phyloP scores from a whole-genome alignment of 306 rosid species.

The Acacia crassicarpa region DNA sequence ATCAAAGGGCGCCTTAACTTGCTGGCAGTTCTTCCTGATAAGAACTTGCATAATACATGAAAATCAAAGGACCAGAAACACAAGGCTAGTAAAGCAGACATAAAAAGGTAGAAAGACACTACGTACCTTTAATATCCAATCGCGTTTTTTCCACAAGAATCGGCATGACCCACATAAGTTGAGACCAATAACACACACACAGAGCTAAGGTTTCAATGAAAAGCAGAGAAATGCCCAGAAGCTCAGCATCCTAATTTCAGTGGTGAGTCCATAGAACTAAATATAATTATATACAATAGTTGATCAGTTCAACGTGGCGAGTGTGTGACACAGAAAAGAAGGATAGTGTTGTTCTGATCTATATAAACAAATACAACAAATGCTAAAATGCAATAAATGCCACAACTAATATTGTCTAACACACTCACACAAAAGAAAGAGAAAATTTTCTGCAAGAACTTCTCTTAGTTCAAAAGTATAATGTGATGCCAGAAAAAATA shows the following conservation, averaged over 20 bases:
- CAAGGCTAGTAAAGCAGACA: slow-evolving; percentile 19
- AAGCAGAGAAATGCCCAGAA: background rate
- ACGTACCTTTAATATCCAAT: slow-evolving; percentile 29
- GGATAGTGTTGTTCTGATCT: background rate
- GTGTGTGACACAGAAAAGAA: background rate
- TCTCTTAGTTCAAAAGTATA: slow-evolving; percentile 42
- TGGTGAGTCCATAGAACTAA: background rate
- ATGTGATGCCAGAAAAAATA: slow-evolving; percentile 30
- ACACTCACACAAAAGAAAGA: background rate
- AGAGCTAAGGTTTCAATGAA: background rate
- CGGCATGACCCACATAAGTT: slow-evolving; percentile 17
- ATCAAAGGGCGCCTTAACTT: background rate
- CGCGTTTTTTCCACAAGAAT: slow-evolving; percentile 21
- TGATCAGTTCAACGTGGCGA: background rate
- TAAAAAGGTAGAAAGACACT: slow-evolving; percentile 9
- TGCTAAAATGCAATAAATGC: background rate
- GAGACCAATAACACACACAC: background rate
- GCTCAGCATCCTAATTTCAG: background rate
- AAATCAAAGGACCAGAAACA: background rate
- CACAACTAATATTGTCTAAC: background rate
- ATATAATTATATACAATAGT: background rate
- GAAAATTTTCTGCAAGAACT: slow-evolving; percentile 37
- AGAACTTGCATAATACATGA: slow-evolving; percentile 15
- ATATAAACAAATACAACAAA: background rate
- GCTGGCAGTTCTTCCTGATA: slow-evolving; percentile 11